These are phyloP conservation scores for Mentha longifolia DNA, from an alignment of 257 asterid genomes.

Conservation along the genomic window DNA sequence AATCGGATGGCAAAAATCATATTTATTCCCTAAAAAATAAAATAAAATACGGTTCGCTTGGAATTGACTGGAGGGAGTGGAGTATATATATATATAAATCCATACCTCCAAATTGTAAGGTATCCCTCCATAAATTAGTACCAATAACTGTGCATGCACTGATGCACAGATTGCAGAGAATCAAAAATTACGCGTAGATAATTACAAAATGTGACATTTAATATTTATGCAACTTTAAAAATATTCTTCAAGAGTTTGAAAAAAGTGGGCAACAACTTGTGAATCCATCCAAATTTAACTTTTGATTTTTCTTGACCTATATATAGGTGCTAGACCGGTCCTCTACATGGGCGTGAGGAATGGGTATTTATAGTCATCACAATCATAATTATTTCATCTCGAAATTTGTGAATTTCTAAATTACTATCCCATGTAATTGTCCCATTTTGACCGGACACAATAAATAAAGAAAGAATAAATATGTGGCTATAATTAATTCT, in stretches of 20 bases:
- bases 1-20: too few species aligned
- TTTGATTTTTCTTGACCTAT: not conserved
- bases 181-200: not conserved
- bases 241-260: not conserved
- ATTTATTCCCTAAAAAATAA: not conserved
- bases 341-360: constrained; percentile 26
- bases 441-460: too few species aligned
- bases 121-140: not conserved
- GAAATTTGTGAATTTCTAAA: too few species aligned
- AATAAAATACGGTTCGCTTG: not conserved
- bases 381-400: not conserved
- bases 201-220: not conserved
- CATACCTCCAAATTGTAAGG: not conserved
- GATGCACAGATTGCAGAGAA: not conserved
- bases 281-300: constrained; percentile 22
- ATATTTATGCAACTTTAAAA: constrained; percentile 13
- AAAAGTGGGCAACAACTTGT: constrained; percentile 5
- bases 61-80: not conserved
- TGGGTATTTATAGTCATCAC: not conserved
- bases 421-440: too few species aligned
- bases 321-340: constrained; percentile 25
- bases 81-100: not conserved
- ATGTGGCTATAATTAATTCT: too few species aligned
- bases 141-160: constrained; percentile 4
- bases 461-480: too few species aligned